Evolutionary conservation across 2,329 filamentous ascomycete species (phyloP).

Genomic region (Verticillium zaregamsianum): DNA sequence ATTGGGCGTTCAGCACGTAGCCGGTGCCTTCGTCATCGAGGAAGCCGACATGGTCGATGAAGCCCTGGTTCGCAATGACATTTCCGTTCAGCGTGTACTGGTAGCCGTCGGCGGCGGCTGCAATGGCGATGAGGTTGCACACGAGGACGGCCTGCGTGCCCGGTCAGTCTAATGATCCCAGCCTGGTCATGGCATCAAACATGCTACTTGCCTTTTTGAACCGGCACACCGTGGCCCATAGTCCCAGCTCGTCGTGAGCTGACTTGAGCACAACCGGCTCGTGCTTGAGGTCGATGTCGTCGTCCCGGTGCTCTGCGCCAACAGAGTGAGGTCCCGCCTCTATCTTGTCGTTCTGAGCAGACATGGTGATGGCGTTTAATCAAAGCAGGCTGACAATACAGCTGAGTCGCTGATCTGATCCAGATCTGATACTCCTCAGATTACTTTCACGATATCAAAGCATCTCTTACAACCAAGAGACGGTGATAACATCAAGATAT

Average conservation of each 20-base stretch:
- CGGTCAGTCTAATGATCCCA: too few species aligned
- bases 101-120: constrained; percentile 21
- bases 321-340: neutral
- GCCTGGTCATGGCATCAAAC: too few species aligned
- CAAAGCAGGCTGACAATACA: neutral
- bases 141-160: neutral
- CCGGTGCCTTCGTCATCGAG: constrained; percentile 16
- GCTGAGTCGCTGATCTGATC: neutral
- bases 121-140: constrained; percentile 20
- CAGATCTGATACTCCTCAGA: neutral
- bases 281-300: neutral
- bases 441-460: neutral
- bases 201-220: neutral
- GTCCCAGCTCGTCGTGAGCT: neutral
- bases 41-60: constrained; percentile 27
- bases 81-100: constrained; percentile 19
- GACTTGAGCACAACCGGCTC: neutral
- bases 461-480: neutral
- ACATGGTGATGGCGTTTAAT: neutral
- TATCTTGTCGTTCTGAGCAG: neutral
- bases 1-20: constrained; percentile 25
- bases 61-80: constrained; percentile 33
- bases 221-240: neutral
- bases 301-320: neutral
- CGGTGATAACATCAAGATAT: neutral